Conservation (phyloP, 2,329 filamentous ascomycete genomes). For the Colletotrichum falcatum region DNA sequence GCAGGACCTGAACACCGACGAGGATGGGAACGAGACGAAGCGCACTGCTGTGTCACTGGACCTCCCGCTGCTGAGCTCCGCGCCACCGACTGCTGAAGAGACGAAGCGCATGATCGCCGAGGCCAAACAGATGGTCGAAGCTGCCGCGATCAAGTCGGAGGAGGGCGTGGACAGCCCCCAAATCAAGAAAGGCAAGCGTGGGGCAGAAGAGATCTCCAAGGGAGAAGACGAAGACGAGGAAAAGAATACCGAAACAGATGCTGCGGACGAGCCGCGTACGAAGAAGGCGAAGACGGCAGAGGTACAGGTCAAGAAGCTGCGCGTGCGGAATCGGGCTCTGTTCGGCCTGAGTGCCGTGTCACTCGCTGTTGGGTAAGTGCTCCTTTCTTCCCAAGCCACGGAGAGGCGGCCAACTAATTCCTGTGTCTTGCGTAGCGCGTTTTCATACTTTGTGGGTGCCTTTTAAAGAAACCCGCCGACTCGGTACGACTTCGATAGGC, state of each 20-base stretch:
- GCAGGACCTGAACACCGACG: conserved; percentile 67
- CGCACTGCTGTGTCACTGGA: conserved; percentile 82
- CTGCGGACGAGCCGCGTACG: conserved; percentile 60
- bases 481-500: not conserved
- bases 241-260: conserved; percentile 55
- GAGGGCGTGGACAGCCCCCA: conserved; percentile 46
- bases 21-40: conserved; percentile 72
- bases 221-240: conserved; percentile 69
- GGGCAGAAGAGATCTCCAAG: conserved; percentile 77
- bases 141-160: conserved; percentile 62
- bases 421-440: conserved; percentile 52
- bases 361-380: conserved; percentile 81
- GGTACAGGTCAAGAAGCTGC: conserved; percentile 84
- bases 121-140: conserved; percentile 89
- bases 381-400: not conserved
- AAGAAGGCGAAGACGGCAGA: conserved; percentile 85
- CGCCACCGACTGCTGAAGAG: conserved; percentile 81
- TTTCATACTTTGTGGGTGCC: conserved; percentile 65
- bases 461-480: conserved; percentile 50
- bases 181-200: conserved; percentile 74
- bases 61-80: conserved; percentile 70
- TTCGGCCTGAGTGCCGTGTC: conserved; percentile 84
- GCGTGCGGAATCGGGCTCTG: conserved; percentile 85
- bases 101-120: conserved; percentile 86
- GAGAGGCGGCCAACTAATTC: conserved; percentile 34